Evolutionary conservation across 2,329 filamentous ascomycete species (phyloP).

Genomic region (Leptographium radiaticola): DNA sequence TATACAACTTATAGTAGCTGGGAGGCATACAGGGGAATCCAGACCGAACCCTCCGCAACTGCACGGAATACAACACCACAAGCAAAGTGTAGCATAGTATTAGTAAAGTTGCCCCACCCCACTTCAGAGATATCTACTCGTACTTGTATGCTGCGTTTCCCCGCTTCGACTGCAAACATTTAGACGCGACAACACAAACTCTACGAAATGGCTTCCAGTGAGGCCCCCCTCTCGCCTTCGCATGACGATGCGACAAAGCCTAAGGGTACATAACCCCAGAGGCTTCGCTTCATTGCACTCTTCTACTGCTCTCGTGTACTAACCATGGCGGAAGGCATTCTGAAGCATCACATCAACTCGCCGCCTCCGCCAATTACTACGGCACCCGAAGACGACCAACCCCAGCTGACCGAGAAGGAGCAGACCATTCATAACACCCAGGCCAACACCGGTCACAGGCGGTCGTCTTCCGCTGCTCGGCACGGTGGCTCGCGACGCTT

Average conservation of each 20-base stretch:
- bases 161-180: not conserved
- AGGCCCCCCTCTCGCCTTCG: not conserved
- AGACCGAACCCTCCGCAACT: too few species aligned
- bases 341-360: not conserved
- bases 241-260: not conserved
- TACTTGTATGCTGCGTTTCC: not conserved
- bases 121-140: too few species aligned
- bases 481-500: slow-evolving; percentile 59
- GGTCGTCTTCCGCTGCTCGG: slow-evolving; percentile 62
- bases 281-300: not conserved
- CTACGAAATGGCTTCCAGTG: not conserved
- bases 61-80: too few species aligned
- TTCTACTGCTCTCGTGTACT: not conserved
- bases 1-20: too few species aligned
- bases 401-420: slow-evolving; percentile 62
- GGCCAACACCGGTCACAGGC: slow-evolving; percentile 79
- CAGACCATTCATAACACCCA: slow-evolving; percentile 89
- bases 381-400: slow-evolving; percentile 18
- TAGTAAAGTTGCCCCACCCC: too few species aligned
- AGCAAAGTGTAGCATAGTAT: not conserved
- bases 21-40: too few species aligned
- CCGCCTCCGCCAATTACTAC: not conserved
- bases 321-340: not conserved
- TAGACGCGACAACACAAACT: not conserved
- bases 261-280: not conserved